Percentiles rank a stretch among this genome's conserved stretches.
Evolutionary conservation across 352 stramenopile species (phyloP).

Genomic region (Paralagenidium karlingii): DNA sequence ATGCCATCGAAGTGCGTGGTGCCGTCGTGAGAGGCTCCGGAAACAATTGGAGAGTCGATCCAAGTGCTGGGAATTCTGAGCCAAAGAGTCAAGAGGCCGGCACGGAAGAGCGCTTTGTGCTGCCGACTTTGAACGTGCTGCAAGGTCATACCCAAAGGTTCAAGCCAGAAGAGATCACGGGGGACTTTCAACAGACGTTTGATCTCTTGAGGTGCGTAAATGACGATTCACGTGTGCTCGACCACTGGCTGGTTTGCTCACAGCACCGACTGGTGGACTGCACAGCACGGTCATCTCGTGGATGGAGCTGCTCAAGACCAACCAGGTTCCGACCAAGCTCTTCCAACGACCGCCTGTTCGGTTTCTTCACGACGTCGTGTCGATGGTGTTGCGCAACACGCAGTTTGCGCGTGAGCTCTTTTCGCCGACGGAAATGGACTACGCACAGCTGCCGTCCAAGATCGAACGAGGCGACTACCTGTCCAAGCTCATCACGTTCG

Average conservation of each 20-base stretch:
- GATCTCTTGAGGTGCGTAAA: constrained; percentile 37
- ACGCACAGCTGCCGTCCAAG: constrained; percentile 48
- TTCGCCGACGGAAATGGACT: constrained; percentile 37
- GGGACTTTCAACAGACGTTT: constrained; percentile 50
- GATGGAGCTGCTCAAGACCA: constrained; percentile 61
- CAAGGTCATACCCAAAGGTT: constrained; percentile 17
- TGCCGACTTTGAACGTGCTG: constrained; percentile 23
- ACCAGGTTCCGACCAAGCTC: constrained; percentile 45
- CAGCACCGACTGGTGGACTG: not conserved
- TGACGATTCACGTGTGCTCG: constrained; percentile 2
- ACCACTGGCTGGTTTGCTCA: not conserved
- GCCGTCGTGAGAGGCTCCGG: constrained; percentile 18
- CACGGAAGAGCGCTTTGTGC: constrained; percentile 15
- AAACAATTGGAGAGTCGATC: not conserved
- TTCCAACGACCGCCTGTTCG: constrained; percentile 64
- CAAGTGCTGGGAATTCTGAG: not conserved
- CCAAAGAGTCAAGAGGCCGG: not conserved
- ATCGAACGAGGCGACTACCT: constrained; percentile 66
- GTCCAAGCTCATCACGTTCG: constrained; percentile 55
- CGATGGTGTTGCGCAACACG: constrained; percentile 52
- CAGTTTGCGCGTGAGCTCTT: constrained; percentile 36
- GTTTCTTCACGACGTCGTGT: constrained; percentile 74
- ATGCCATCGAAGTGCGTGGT: constrained; percentile 45
- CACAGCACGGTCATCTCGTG: constrained; percentile 70
- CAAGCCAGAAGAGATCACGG: constrained; percentile 26